A percentile compares a stretch with the other conserved stretches of the same genome.
Evolutionary conservation across 2,329 filamentous ascomycete species (phyloP).

Genomic region (Xylariaceae sp.): DNA sequence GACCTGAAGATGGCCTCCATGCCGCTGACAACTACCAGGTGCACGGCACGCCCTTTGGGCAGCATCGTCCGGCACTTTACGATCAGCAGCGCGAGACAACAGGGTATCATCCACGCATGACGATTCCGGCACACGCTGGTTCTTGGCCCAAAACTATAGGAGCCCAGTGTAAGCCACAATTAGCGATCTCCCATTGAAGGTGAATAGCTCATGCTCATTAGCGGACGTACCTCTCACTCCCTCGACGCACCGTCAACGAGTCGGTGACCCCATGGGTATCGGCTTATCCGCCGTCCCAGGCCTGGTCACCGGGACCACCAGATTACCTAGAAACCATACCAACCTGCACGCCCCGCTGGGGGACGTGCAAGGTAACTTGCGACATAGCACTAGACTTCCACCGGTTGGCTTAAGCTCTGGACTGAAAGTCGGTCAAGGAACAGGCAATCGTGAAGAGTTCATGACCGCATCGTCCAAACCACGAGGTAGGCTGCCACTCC

Average conservation of each 20-base stretch:
- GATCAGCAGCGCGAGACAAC: slow-evolving; percentile 7
- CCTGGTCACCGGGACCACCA: slow-evolving; percentile 22
- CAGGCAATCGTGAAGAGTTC: slow-evolving; percentile 8
- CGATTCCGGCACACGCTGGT: slow-evolving; percentile 1
- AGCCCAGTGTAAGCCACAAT: slow-evolving; percentile 11
- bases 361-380: slow-evolving; percentile 11
- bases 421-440: slow-evolving; percentile 19
- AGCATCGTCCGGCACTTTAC: slow-evolving; percentile 5
- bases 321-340: slow-evolving; percentile 11
- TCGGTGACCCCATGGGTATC: slow-evolving; percentile 15
- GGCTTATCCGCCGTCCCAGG: slow-evolving; percentile 25
- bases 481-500: slow-evolving; percentile 12
- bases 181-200: background rate
- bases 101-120: slow-evolving; percentile 6
- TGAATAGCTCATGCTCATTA: too few species aligned
- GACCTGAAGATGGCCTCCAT: slow-evolving; percentile 3
- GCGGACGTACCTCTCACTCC: slow-evolving; percentile 26
- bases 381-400: slow-evolving; percentile 12
- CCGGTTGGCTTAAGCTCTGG: slow-evolving; percentile 22
- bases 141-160: slow-evolving; percentile 13
- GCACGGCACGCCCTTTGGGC: slow-evolving; percentile 6
- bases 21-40: slow-evolving; percentile 6
- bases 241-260: slow-evolving; percentile 25
- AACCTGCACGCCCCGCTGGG: slow-evolving; percentile 11
- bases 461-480: slow-evolving; percentile 12